Evolutionary conservation across 768 basidiomycete species (phyloP), one percentile per base, ranked within the genome.

Genomic region (Panellus pusillus): DNA sequence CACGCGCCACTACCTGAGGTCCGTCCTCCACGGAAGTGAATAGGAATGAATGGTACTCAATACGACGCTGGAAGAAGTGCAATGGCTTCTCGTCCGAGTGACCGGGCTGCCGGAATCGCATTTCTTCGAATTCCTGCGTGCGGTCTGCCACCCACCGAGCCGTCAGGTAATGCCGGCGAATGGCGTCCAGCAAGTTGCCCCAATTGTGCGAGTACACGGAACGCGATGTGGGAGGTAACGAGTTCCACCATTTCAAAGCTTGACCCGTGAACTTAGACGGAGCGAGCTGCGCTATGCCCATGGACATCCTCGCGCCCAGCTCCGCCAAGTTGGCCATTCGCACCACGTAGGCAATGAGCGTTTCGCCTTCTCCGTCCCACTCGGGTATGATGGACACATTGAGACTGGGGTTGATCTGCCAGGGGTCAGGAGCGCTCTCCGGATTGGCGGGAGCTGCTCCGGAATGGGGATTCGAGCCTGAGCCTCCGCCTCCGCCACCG

Each of bases 161-260:
- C 2, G 37, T 45, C 0, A 53, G 18, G 44, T 46, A 53, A 17
- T 47, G 28, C 13, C 31, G 31, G 9, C 28, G 43, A 7, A 53
- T 9, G 15, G 13, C 51, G 1, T 18, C 44, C 4, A 52, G 36
- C 28, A 52, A 19, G 43, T 18, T 2, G 0, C 6, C 4, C 42
- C 42, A 52, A 12, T 24, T 15, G 3, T 12, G 11, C 1, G 14
- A 7, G 9, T 35, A 28, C 2, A 6, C 3, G 1, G 12, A 2
- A 4, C 24, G 36, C 36, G 19, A 9, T 6, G 31, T 13, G 31
- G 31, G 31, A 9, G 45, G 45, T 5, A 47, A 14, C 6, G 17
- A 12, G 9, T 49, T 37, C 50, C 50, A 58, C 56, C 56, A 58
- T 1, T 15, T 19, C 15, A 5, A 1, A 2, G 51, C 56, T 1